These are phyloP conservation scores for Pseudoperonospora humuli DNA, from an alignment of 352 stramenopile species.

Conservation along the genomic window DNA sequence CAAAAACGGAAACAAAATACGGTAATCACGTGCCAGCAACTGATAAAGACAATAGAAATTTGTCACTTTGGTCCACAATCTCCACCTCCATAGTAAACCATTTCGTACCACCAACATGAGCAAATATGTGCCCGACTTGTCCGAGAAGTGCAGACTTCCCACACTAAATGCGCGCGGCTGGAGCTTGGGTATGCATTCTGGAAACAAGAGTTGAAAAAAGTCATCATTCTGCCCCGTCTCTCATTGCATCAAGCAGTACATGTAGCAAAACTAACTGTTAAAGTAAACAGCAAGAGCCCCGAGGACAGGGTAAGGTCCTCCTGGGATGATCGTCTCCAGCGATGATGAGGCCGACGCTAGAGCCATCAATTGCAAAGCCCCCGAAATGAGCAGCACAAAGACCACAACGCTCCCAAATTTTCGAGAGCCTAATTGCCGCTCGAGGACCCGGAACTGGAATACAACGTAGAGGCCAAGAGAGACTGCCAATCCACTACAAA, in stretches of 20 bases:
- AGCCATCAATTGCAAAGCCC: constrained; percentile 35
- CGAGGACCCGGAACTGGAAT: constrained; percentile 80
- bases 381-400: constrained; percentile 50
- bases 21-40: constrained; percentile 52
- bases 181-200: constrained; percentile 73
- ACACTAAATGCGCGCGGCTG: constrained; percentile 36
- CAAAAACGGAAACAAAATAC: constrained; percentile 50
- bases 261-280: constrained; percentile 41
- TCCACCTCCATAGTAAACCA: neutral
- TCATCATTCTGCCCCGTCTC: neutral
- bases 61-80: neutral
- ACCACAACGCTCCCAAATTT: constrained; percentile 78
- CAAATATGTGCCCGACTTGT: constrained; percentile 52
- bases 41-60: constrained; percentile 17
- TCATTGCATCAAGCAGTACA: neutral
- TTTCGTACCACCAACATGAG: constrained; percentile 62
- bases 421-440: constrained; percentile 76
- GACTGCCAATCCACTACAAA: constrained; percentile 56
- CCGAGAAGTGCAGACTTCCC: constrained; percentile 69
- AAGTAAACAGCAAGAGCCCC: constrained; percentile 72
- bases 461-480: constrained; percentile 78
- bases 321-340: constrained; percentile 35
- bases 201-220: neutral
- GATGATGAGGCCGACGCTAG: constrained; percentile 38
- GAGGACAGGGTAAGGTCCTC: constrained; percentile 63